Evolutionary conservation across 805 yeast species (phyloP).

Genomic region (Sungouiozyma ichnusensis): DNA sequence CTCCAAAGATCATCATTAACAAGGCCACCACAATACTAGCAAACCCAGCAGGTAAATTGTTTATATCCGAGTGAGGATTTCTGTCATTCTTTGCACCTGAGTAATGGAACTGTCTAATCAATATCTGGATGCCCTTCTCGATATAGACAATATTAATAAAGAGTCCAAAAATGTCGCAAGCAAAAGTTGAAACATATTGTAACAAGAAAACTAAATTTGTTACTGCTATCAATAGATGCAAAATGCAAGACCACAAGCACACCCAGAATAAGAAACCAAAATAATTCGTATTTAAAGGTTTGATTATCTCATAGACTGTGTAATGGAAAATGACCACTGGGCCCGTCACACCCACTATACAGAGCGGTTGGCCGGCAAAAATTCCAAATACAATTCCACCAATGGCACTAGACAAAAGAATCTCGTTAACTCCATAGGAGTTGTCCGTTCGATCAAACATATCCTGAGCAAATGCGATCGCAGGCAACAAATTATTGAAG

Average conservation of each 20-base stretch:
- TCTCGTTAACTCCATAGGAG: slow-evolving; percentile 87
- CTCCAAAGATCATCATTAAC: slow-evolving; percentile 68
- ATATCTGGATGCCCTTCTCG: slow-evolving; percentile 81
- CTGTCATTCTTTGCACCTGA: background rate
- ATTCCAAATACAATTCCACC: slow-evolving; percentile 86
- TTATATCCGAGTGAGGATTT: slow-evolving; percentile 9
- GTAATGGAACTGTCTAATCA: slow-evolving; percentile 53
- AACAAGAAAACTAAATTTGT: slow-evolving; percentile 57
- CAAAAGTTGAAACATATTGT: slow-evolving; percentile 64
- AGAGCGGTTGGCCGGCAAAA: slow-evolving; percentile 81
- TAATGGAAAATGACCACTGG: slow-evolving; percentile 88
- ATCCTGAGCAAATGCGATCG: slow-evolving; percentile 92
- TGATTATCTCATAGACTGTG: slow-evolving; percentile 45
- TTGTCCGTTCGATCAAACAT: slow-evolving; percentile 87
- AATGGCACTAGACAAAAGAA: slow-evolving; percentile 70
- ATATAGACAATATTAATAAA: slow-evolving; percentile 82
- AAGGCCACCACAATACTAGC: slow-evolving; percentile 67
- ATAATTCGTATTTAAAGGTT: slow-evolving; percentile 37
- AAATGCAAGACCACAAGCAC: slow-evolving; percentile 78
- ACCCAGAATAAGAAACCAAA: slow-evolving; percentile 96
- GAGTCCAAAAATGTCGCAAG: slow-evolving; percentile 89
- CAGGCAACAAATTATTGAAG: slow-evolving; percentile 86
- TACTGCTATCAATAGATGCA: slow-evolving; percentile 66
- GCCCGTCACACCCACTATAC: slow-evolving; percentile 96
- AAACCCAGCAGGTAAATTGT: slow-evolving; percentile 43